Conservation (phyloP, 2,329 filamentous ascomycete species). For the Verticillium alfalfae region DNA sequence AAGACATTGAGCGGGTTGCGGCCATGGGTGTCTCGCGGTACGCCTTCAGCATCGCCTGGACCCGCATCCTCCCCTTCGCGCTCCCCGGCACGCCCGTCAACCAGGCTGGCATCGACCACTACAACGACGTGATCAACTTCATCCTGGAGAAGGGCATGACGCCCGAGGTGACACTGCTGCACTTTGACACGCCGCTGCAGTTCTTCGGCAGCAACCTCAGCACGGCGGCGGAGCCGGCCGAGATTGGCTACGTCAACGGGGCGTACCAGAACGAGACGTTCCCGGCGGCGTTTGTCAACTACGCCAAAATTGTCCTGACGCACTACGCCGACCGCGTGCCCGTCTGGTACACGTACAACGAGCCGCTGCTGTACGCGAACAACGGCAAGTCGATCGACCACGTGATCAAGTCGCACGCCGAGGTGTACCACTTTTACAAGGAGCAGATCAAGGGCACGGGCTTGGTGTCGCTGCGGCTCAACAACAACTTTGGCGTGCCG, state of each 20-base stretch:
- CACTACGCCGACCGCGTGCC: conserved; percentile 46
- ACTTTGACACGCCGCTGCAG: conserved; percentile 30
- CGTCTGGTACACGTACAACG: conserved; percentile 49
- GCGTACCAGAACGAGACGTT: conserved; percentile 38
- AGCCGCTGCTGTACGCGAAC: conserved; percentile 35
- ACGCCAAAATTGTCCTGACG: conserved; percentile 44
- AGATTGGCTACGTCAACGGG: conserved; percentile 33
- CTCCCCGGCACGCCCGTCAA: conserved; percentile 45
- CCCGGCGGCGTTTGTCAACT: conserved; percentile 44
- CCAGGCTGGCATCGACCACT: conserved; percentile 43
- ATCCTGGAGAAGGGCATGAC: conserved; percentile 42
- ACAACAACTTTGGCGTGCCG: conserved; percentile 44
- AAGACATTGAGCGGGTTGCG: conserved; percentile 47
- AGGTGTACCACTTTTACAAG: conserved; percentile 46
- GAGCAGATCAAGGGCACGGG: conserved; percentile 41
- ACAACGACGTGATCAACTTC: conserved; percentile 47
- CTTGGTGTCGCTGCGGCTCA: conserved; percentile 43
- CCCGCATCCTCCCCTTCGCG: conserved; percentile 46
- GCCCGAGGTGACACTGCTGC: conserved; percentile 40
- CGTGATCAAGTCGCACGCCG: conserved; percentile 42
- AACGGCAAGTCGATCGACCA: conserved; percentile 31
- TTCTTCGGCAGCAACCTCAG: conserved; percentile 31
- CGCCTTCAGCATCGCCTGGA: conserved; percentile 47
- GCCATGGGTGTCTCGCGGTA: conserved; percentile 45
- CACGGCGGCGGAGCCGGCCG: conserved; percentile 13